A percentile compares a stretch with the other conserved stretches of the same genome.
These are phyloP conservation scores for Gamarada debralockiae DNA, from an alignment of 495 filamentous ascomycete genomes.

Conservation along the genomic window DNA sequence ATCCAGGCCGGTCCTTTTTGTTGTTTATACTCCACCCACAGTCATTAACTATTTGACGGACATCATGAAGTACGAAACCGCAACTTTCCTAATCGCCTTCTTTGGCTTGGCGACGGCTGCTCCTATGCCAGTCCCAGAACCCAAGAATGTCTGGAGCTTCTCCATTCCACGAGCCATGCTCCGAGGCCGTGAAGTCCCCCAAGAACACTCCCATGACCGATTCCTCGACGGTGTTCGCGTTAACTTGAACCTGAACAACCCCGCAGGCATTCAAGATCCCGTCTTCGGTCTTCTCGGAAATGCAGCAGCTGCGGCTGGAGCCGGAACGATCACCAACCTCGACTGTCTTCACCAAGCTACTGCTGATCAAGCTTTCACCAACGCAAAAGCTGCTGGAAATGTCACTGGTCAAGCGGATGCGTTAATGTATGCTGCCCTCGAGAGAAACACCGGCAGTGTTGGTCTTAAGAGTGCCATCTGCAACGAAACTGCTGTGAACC, in stretches of 20 bases:
- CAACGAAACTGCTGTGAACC: constrained; percentile 56
- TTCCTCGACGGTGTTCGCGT: constrained; percentile 42
- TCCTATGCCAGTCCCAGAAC: constrained; percentile 7
- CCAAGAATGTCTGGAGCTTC: constrained; percentile 13
- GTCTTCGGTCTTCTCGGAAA: constrained; percentile 64
- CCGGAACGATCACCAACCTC: constrained; percentile 51
- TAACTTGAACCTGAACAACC: constrained; percentile 55
- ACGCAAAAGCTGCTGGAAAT: constrained; percentile 58
- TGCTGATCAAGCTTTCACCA: constrained; percentile 68
- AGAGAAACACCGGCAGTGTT: constrained; percentile 58
- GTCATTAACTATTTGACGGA: constrained; percentile 24
- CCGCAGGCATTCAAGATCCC: constrained; percentile 51
- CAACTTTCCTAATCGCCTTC: constrained; percentile 33
- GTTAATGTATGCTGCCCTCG: constrained; percentile 57
- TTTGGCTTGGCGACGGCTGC: constrained; percentile 31
- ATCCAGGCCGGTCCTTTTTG: constrained; percentile 32
- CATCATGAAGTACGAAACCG: constrained; percentile 32
- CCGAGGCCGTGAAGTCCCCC: constrained; percentile 33
- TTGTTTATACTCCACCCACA: constrained; percentile 27
- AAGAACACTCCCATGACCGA: constrained; percentile 60
- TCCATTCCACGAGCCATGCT: constrained; percentile 23
- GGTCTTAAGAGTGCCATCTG: constrained; percentile 51
- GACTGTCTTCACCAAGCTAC: constrained; percentile 65
- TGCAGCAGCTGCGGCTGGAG: constrained; percentile 51
- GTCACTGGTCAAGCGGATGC: constrained; percentile 52